These are phyloP conservation scores for Alternaria viburni DNA, from an alignment of 2,329 filamentous ascomycete species.

Conservation along the genomic window DNA sequence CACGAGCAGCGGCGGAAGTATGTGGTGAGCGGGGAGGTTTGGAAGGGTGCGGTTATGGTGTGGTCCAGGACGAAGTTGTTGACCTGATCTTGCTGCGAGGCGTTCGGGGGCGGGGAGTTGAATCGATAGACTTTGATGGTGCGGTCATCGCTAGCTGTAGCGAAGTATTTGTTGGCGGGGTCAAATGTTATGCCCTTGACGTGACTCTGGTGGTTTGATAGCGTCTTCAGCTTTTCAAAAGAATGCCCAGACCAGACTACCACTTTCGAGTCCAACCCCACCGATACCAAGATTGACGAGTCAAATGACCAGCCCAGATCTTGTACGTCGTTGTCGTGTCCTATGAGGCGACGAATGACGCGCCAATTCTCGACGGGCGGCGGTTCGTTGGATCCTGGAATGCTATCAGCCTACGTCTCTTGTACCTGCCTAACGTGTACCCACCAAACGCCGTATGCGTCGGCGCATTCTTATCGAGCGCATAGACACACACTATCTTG, in stretches of 20 bases:
- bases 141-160: constrained; percentile 94
- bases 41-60: constrained; percentile 87
- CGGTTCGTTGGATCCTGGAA: constrained; percentile 77
- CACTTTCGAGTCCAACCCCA: constrained; percentile 95
- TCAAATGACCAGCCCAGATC: constrained; percentile 97
- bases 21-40: constrained; percentile 90
- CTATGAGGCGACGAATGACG: constrained; percentile 88
- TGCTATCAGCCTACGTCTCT: constrained; percentile 18
- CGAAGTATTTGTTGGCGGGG: constrained; percentile 98
- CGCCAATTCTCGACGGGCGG: constrained; percentile 98
- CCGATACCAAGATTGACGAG: constrained; percentile 92
- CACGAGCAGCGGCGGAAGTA: constrained; percentile 97
- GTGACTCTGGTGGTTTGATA: constrained; percentile 92
- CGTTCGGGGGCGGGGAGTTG: constrained; percentile 83
- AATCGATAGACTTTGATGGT: constrained; percentile 97
- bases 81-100: constrained; percentile 91
- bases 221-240: constrained; percentile 95
- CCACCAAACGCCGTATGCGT: constrained; percentile 79
- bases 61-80: constrained; percentile 96
- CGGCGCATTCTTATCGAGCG: constrained; percentile 81
- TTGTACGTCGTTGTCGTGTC: constrained; percentile 98
- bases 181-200: constrained; percentile 99
- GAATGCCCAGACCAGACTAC: constrained; percentile 98
- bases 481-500: constrained; percentile 98
- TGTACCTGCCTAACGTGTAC: constrained; percentile 26